Evolutionary conservation across 805 yeast genomes (phyloP).

Genomic region (Maudiozyma pseudohumilis): DNA sequence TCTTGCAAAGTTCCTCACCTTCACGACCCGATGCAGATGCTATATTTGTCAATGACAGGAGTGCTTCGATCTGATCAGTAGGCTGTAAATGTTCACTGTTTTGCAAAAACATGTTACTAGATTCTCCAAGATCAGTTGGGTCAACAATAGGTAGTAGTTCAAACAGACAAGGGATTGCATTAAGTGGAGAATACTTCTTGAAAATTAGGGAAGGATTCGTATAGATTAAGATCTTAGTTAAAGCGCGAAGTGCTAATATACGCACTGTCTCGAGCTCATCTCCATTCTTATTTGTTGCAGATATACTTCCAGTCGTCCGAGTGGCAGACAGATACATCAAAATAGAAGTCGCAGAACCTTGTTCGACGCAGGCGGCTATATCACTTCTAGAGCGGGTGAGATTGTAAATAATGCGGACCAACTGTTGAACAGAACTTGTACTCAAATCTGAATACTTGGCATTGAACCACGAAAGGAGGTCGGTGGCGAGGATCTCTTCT

Average conservation of each 20-base stretch:
- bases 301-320: not conserved
- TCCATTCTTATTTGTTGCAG: conserved; percentile 4
- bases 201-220: conserved; percentile 39
- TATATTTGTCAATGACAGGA: conserved; percentile 60
- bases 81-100: conserved; percentile 10
- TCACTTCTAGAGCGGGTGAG: conserved; percentile 16
- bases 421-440: conserved; percentile 25
- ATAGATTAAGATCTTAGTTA: conserved; percentile 36
- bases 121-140: conserved; percentile 1
- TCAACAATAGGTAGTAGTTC: conserved; percentile 27
- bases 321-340: conserved; percentile 30
- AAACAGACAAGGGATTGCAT: conserved; percentile 37
- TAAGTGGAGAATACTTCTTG: conserved; percentile 33
- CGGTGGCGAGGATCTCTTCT: conserved; percentile 13
- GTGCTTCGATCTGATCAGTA: conserved; percentile 40
- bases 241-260: conserved; percentile 32
- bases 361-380: conserved; percentile 31
- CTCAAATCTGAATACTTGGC: conserved; percentile 9
- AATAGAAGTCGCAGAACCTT: conserved; percentile 37
- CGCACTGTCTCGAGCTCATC: conserved; percentile 15
- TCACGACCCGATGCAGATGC: conserved; percentile 38
- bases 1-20: conserved; percentile 30
- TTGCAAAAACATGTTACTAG: conserved; percentile 9
- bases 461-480: conserved; percentile 16
- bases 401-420: conserved; percentile 27